phyloP scores from a whole-genome alignment of 768 basidiomycete species.

The Boletales sp. region DNA sequence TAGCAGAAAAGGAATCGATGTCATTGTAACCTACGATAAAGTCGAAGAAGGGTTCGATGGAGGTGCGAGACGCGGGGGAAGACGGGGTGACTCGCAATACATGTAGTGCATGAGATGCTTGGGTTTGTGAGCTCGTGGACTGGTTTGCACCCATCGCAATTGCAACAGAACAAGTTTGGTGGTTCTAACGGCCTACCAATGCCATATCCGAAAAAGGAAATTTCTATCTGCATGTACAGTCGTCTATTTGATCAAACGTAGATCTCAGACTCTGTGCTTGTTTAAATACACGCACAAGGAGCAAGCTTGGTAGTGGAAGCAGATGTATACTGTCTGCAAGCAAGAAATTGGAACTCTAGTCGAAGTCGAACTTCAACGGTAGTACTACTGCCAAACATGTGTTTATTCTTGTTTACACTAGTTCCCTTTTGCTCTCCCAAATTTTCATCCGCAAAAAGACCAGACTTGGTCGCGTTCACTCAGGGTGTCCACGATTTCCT shows the following conservation, averaged over 20 bases:
- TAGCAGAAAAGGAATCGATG: constrained; percentile 50
- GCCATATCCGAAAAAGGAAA: constrained; percentile 10
- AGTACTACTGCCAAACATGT: not conserved
- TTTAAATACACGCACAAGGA: too few relatives aligned
- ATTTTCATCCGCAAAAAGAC: constrained; percentile 21
- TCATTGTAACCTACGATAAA: constrained; percentile 87
- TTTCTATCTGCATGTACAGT: not conserved
- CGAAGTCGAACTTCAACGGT: too few relatives aligned
- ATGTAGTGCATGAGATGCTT: constrained; percentile 61
- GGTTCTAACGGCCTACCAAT: not conserved
- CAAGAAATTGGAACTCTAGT: too few relatives aligned
- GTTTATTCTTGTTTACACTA: constrained; percentile 25
- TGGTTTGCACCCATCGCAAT: constrained; percentile 68
- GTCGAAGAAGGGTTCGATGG: constrained; percentile 91
- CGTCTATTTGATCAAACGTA: too few relatives aligned
- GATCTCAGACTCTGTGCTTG: too few relatives aligned
- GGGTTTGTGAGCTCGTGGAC: constrained; percentile 46
- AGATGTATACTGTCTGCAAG: too few relatives aligned
- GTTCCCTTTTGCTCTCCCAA: constrained; percentile 12
- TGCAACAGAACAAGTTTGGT: too few relatives aligned
- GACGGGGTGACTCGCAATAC: constrained; percentile 85
- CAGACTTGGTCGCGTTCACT: constrained; percentile 24
- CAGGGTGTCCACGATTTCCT: constrained; percentile 26
- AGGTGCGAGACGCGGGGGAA: constrained; percentile 86
- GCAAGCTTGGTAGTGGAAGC: too few relatives aligned